These are phyloP conservation scores for Avena insularis DNA, from an alignment of 176 grass and related monocot genomes.

Conservation along the genomic window DNA sequence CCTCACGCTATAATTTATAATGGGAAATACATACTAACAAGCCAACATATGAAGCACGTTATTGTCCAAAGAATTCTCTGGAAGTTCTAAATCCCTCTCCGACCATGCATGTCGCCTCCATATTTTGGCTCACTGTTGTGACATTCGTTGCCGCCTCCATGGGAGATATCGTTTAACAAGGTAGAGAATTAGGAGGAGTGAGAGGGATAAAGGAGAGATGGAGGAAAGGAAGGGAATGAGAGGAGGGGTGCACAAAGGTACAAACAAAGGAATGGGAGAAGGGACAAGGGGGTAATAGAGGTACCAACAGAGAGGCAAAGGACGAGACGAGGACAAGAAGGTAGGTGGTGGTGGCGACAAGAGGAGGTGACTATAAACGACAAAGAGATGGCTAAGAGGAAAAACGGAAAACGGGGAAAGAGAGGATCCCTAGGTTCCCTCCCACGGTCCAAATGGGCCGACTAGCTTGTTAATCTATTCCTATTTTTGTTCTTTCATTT, in stretches of 20 bases:
- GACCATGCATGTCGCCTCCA: background rate
- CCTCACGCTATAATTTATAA: background rate
- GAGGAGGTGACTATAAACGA: background rate
- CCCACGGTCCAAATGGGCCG: background rate
- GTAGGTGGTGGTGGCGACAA: background rate
- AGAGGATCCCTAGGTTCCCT: background rate
- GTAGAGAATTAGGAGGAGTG: background rate
- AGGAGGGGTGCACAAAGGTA: background rate
- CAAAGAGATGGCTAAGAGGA: no score
- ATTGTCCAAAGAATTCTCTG: background rate
- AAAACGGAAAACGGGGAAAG: background rate
- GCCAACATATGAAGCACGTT: background rate
- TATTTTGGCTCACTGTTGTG: background rate
- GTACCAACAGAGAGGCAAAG: background rate
- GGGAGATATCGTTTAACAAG: background rate
- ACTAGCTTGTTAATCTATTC: background rate
- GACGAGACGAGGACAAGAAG: background rate
- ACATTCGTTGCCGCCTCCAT: background rate
- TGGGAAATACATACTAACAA: background rate
- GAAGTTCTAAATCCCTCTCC: background rate
- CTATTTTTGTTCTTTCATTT: background rate
- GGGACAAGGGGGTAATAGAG: background rate
- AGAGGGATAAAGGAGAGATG: background rate
- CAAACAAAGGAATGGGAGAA: background rate
- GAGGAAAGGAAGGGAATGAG: background rate